Conservation (phyloP, 768 basidiomycete species). For the Naganishia onofrii region DNA sequence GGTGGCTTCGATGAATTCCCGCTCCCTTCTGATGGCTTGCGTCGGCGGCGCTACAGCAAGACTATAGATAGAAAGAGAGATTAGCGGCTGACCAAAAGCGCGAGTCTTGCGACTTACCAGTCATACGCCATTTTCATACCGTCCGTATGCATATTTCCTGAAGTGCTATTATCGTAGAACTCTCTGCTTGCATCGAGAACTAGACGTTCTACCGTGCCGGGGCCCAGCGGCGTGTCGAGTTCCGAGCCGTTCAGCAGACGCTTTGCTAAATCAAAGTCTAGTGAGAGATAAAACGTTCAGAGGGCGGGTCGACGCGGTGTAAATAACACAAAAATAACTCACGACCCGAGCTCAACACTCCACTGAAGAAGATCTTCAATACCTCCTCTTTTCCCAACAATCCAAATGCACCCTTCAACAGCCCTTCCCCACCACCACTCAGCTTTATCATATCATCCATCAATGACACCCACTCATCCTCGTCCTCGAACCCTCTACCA, state of each 20-base stretch:
- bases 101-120: conserved; percentile 57
- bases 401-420: conserved; percentile 74
- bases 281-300: conserved; percentile 35
- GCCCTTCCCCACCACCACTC: conserved; percentile 61
- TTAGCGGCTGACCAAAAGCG: neutral
- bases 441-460: conserved; percentile 87
- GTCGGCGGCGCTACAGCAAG: conserved; percentile 70
- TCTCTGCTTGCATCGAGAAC: conserved; percentile 78
- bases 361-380: conserved; percentile 76
- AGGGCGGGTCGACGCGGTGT: neutral
- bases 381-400: conserved; percentile 69
- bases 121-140: conserved; percentile 97
- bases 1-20: conserved; percentile 95
- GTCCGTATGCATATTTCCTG: conserved; percentile 85
- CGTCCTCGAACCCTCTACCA: conserved; percentile 28
- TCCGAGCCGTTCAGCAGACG: conserved; percentile 60
- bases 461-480: conserved; percentile 80
- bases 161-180: conserved; percentile 90
- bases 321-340: conserved; percentile 53
- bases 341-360: conserved; percentile 78
- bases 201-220: conserved; percentile 66
- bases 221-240: conserved; percentile 57
- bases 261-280: conserved; percentile 54
- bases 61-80: neutral
- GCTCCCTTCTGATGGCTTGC: conserved; percentile 65